Conservation (phyloP, 2,329 filamentous ascomycete genomes). For the Bipolaris bicolor region DNA sequence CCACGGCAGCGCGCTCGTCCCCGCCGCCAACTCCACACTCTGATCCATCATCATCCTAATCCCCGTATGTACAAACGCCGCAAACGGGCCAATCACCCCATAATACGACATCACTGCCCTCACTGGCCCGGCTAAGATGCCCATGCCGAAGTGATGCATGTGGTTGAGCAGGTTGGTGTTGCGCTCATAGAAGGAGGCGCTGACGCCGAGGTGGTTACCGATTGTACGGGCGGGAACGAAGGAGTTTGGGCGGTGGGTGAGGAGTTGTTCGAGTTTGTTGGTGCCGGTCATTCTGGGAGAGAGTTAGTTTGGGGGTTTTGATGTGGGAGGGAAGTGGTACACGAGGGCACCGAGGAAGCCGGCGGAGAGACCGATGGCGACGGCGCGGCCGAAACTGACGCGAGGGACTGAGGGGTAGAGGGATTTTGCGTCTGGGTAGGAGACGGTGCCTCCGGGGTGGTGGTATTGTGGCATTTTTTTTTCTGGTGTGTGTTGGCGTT, state of each 20-base stretch:
- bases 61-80: slow-evolving; percentile 37
- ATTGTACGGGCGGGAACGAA: slow-evolving; percentile 42
- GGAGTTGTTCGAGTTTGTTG: slow-evolving; percentile 38
- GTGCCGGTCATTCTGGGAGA: slow-evolving; percentile 34
- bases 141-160: slow-evolving; percentile 38
- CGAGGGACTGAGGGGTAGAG: slow-evolving; percentile 23
- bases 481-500: background rate
- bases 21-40: slow-evolving; percentile 37
- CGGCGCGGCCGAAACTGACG: slow-evolving; percentile 25
- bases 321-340: background rate
- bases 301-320: background rate
- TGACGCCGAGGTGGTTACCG: slow-evolving; percentile 33
- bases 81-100: slow-evolving; percentile 42
- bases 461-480: slow-evolving; percentile 3
- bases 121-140: slow-evolving; percentile 35
- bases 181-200: slow-evolving; percentile 11
- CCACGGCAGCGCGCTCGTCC: slow-evolving; percentile 40
- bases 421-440: slow-evolving; percentile 23
- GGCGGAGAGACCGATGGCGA: slow-evolving; percentile 27
- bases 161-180: slow-evolving; percentile 36
- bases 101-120: slow-evolving; percentile 40
- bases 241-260: slow-evolving; percentile 38
- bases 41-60: slow-evolving; percentile 41
- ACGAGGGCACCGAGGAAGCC: slow-evolving; percentile 23
- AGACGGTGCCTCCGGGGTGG: background rate